Percentiles rank a stretch among this genome's conserved stretches.
Conservation (phyloP, 73 alveolate species). For the Symbiodinium pilosum region DNA sequence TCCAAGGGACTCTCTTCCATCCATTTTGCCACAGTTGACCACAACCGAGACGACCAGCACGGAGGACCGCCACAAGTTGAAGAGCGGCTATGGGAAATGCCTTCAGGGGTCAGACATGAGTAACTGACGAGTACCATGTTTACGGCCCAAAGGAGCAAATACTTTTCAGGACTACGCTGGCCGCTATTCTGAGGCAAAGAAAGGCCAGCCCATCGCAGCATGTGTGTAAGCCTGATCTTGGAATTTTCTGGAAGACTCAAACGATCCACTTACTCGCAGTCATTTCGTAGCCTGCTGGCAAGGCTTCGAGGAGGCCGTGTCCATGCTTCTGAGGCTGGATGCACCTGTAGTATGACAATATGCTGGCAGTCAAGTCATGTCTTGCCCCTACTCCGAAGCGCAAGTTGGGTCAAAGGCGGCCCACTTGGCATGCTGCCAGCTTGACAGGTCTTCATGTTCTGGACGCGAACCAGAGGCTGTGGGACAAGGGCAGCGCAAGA, state of each 20-base stretch:
- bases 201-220: not conserved
- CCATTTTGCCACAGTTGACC: not conserved
- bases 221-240: not conserved
- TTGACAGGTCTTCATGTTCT: not conserved
- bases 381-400: not conserved
- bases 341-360: too few species aligned
- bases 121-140: too few species aligned
- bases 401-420: not conserved
- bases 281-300: not conserved
- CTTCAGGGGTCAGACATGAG: not conserved
- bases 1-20: not conserved
- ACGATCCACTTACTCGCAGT: not conserved
- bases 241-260: too few species aligned
- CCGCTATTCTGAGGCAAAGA: conserved; percentile 5
- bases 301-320: conserved; percentile 75
- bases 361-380: not conserved
- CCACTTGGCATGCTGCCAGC: not conserved
- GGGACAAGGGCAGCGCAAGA: not conserved
- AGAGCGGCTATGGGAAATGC: not conserved
- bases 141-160: too few species aligned
- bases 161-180: conserved; percentile 1
- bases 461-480: not conserved
- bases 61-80: not conserved
- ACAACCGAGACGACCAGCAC: not conserved
- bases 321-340: conserved; percentile 29